Base-by-base conservation (phyloP, 345 rosid species). In the Fremontodendron californicum region DNA sequence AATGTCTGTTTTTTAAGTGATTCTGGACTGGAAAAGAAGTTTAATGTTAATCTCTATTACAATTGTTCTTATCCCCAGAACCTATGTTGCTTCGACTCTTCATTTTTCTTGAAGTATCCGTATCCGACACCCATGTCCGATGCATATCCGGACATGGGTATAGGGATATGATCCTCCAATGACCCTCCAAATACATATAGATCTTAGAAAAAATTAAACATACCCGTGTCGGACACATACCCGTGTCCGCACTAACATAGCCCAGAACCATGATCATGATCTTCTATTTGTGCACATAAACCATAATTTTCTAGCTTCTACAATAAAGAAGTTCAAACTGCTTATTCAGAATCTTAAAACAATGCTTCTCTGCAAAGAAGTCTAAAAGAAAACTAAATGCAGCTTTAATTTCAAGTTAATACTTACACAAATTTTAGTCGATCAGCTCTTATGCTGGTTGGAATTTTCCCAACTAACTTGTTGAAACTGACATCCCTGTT, bases 401-500 rank as follows among this genome's bases (percentile, higher is more conserved):
- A 75, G 29, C 18, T 27, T 57, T 1, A 77, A 75, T 39, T 55
- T 71, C 49, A 63, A 49, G 27, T 51, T 6, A 27, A 25, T 27
- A 83, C 94, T 83, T 85, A 90, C 94, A 83, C 2, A 74, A 86
- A 86, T 75, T 79, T 74, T 79, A 80, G 35, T 4, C 78, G 62
- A 18, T 84, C 79, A 75, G 86, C 81, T 6, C 60, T 75, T 13
- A 81, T 85, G 21, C 77, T 79, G 19, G 79, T 6, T 0, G 92
- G 92, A 76, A 90, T 73, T 62, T 55, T 37, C 71, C 94, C 94
- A 42, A 69, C 62, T 74, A 91, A 79, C 65, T 77, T 88, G 84
- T 91, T 89, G 66, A 89, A 91, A 84, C 91, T 90, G 84, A 89
- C 77, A 83, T 90, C 92, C 84, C 94, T 90, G 76, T 60, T 45